These are phyloP conservation scores for Citrus hindsii DNA, from an alignment of 345 rosid genomes.

Conservation along the genomic window DNA sequence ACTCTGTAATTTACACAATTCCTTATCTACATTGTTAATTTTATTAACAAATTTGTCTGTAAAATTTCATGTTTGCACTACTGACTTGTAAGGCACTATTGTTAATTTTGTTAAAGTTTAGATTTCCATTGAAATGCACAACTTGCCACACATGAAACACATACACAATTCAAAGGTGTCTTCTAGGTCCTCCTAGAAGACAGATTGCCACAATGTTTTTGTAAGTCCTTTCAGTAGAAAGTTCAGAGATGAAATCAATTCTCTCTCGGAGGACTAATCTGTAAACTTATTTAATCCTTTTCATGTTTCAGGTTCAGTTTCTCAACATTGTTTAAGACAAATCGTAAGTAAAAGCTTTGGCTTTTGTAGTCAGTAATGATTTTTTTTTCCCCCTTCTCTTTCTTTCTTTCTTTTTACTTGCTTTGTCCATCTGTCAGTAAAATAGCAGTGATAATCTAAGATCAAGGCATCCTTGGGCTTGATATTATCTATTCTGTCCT, in stretches of 20 bases:
- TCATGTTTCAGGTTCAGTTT: slow-evolving; percentile 79
- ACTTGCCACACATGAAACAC: neutral
- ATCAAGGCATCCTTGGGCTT: neutral
- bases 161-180: neutral
- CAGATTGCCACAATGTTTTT: slow-evolving; percentile 56
- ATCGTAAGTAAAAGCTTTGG: slow-evolving; percentile 50
- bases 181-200: slow-evolving; percentile 62
- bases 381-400: neutral
- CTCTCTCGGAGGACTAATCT: neutral
- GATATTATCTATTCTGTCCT: slow-evolving; percentile 1
- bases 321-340: slow-evolving; percentile 78
- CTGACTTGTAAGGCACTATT: neutral
- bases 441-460: neutral
- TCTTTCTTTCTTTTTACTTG: neutral
- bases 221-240: slow-evolving; percentile 36
- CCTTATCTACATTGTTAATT: neutral
- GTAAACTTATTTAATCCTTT: slow-evolving; percentile 12
- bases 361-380: neutral
- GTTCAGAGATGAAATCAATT: neutral
- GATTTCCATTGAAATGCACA: neutral
- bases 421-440: neutral
- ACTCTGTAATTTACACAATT: neutral
- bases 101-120: neutral
- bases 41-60: neutral
- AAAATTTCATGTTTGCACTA: neutral